phyloP scores from a whole-genome alignment of 441 rosid genomes.

The Arabidopsis lyrata region DNA sequence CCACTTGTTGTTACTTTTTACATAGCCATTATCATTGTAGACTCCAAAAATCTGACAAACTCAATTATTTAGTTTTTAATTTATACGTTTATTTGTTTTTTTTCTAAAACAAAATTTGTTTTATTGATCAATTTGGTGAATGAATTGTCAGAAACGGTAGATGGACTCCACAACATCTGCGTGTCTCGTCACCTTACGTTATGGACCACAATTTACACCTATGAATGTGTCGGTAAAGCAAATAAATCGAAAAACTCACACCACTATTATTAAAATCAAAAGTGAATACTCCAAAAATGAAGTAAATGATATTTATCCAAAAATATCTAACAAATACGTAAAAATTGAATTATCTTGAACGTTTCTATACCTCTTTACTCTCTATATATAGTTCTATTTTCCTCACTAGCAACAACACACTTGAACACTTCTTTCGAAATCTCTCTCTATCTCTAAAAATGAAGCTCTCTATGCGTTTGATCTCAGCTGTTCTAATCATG shows the following conservation, averaged over 20 bases:
- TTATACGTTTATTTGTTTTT: background rate
- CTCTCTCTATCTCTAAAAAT: conserved; percentile 30
- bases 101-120: background rate
- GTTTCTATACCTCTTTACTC: conserved; percentile 12
- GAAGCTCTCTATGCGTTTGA: conserved; percentile 42
- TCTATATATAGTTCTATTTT: conserved; percentile 22
- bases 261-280: background rate
- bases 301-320: background rate
- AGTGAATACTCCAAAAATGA: background rate
- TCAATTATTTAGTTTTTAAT: conserved; percentile 10
- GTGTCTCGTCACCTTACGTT: conserved; percentile 21
- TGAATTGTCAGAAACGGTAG: conserved; percentile 12
- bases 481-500: conserved; percentile 36
- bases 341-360: background rate
- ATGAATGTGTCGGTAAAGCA: conserved; percentile 34
- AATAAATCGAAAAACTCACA: conserved; percentile 6
- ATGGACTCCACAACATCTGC: background rate
- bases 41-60: conserved; percentile 15
- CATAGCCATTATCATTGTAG: conserved; percentile 29
- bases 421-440: conserved; percentile 4
- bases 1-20: conserved; percentile 24
- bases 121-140: conserved; percentile 8
- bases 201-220: background rate
- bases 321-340: background rate
- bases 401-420: conserved; percentile 20